Evolutionary conservation across 768 basidiomycete species (phyloP).

Genomic region (Kwoniella mangroviensis): DNA sequence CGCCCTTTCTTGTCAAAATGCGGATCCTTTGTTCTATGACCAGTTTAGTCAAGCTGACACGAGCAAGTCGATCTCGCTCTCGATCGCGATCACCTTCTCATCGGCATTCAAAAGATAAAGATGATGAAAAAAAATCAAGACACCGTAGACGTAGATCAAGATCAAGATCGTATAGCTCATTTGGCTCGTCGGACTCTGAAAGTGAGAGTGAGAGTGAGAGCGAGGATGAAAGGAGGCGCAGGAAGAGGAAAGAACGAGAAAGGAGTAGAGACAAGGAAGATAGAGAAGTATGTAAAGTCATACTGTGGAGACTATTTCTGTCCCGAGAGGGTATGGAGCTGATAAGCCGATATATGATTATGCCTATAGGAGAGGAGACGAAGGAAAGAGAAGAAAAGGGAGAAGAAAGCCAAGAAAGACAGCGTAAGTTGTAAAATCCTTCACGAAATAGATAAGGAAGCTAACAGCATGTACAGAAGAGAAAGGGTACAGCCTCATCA

Average conservation of each 20-base stretch:
- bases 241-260: conserved; percentile 22
- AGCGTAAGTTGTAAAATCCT: conserved; percentile 60
- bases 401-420: conserved; percentile 63
- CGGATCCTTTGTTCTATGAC: neutral
- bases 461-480: conserved; percentile 62
- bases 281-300: conserved; percentile 10
- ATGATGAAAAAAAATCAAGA: conserved; percentile 1
- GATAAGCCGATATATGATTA: neutral
- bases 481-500: conserved; percentile 66
- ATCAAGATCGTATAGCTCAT: conserved; percentile 6
- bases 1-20: neutral
- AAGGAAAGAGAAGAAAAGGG: conserved; percentile 47
- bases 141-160: conserved; percentile 13
- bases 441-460: conserved; percentile 17
- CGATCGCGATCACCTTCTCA: conserved; percentile 33
- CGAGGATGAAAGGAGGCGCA: conserved; percentile 25
- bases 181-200: conserved; percentile 16
- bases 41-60: conserved; percentile 14
- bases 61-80: conserved; percentile 29
- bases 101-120: conserved; percentile 20
- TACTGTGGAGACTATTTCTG: too few relatives aligned
- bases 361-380: conserved; percentile 34
- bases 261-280: conserved; percentile 23
- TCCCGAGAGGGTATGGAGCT: too few relatives aligned
- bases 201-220: conserved; percentile 37